These are phyloP conservation scores for Leishmania martiniquensis DNA, from an alignment of 208 protist genomes.

Conservation along the genomic window DNA sequence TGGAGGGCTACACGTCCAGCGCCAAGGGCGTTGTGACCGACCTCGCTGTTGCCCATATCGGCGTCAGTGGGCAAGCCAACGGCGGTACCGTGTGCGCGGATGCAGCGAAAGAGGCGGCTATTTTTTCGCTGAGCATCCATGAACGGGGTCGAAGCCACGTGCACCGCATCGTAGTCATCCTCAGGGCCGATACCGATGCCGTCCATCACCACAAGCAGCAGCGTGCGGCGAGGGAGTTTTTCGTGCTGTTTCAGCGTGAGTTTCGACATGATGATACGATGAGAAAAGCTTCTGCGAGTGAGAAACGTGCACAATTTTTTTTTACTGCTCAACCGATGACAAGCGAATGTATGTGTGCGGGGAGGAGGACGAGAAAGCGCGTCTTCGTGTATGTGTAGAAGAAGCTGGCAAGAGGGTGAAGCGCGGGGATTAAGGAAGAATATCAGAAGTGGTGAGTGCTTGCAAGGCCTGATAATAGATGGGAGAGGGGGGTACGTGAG, in stretches of 20 bases:
- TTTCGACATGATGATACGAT: slow-evolving; percentile 44
- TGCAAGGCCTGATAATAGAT: background rate
- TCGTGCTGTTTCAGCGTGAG: slow-evolving; percentile 58
- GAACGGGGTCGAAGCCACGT: slow-evolving; percentile 89
- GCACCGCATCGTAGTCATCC: slow-evolving; percentile 93
- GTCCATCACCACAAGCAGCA: slow-evolving; percentile 91
- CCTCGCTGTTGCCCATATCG: slow-evolving; percentile 97
- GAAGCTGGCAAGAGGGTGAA: background rate
- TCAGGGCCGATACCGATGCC: slow-evolving; percentile 88
- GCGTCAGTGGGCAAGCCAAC: slow-evolving; percentile 94
- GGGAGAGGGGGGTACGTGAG: background rate
- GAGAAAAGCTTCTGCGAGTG: background rate
- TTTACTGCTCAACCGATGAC: too few species aligned
- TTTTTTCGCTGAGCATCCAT: slow-evolving; percentile 67
- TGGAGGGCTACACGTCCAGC: slow-evolving; percentile 93
- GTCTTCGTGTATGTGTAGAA: background rate
- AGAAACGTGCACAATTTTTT: too few species aligned
- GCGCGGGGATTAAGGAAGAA: background rate
- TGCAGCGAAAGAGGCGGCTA: slow-evolving; percentile 77
- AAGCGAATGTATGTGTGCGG: background rate
- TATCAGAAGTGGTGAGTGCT: background rate
- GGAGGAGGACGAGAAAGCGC: background rate
- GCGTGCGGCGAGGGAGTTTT: slow-evolving; percentile 74
- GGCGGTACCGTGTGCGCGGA: slow-evolving; percentile 93
- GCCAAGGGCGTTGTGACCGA: slow-evolving; percentile 96